Evolutionary conservation across 768 basidiomycete genomes (phyloP), one percentile per base, ranked within the genome.

Genomic region (Russula virescens): DNA sequence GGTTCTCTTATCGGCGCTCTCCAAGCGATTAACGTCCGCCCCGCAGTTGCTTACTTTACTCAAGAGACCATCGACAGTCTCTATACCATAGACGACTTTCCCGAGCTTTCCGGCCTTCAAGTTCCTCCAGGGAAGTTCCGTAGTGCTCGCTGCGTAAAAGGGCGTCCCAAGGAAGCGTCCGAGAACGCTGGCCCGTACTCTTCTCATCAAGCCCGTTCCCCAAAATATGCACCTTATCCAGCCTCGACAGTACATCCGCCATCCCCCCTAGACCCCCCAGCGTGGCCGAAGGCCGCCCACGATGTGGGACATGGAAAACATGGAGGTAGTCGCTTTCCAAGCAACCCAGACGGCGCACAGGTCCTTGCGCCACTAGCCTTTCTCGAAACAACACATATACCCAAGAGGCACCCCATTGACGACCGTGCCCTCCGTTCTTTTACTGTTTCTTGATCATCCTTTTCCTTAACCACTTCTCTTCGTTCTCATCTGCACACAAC

Each of bases 341-440:
- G 42, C 50, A 65, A n/a, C 5, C 63, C 61, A n/a, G 70, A 60
- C 40, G 67, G 51, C 35, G 42, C 34, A 43, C 66, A 66, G 48
- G 70, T 57, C 11, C 81, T 88, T 31, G 85, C 86, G 2, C 88
- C 88, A 23, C 73, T 89, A 18, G 77, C 82, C 34, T 88, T 86
- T 70, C 78, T 88, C 21, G 78, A 82, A 71, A 82, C 77, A 26
- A 78, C 81, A 14, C 79, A 85, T 19, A 84, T 84, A 18, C 80
- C 80, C 19, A 80, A 81, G 56, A 81, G 88, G 51, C 88, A 89
- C 70, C 85, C 86, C 3, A 71, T 86, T 57, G 88, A 90, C 69
- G 86, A 89, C 71, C 80, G 83, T 70, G 84, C 85, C 7, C 75
- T 90, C 54, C 86, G 86, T 78, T 81, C 81, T 1, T 81, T 86